Evolutionary conservation across 2,329 filamentous ascomycete genomes (phyloP), one percentile per base, ranked within the genome.

Genomic region (Verticillium dahliae): DNA sequence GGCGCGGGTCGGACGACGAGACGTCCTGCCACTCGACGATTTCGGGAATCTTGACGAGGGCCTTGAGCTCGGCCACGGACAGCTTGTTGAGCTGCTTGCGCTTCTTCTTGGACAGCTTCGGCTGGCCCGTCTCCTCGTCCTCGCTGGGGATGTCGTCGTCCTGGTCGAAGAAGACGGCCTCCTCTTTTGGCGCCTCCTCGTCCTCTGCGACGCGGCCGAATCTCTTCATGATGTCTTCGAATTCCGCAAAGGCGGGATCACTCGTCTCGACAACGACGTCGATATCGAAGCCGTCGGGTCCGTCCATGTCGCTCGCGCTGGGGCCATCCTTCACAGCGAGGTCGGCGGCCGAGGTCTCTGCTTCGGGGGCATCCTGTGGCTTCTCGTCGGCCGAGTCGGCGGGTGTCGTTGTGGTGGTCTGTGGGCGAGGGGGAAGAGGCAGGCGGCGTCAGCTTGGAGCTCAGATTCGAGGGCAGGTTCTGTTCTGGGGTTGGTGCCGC

Each of bases 11-110:
- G 33, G 90, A 87, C 0, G 95, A 93, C 15, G 92, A 96, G 13
- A 91, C 91, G 72, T 99, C 95, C 60, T 96, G 95, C 95, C 95
- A 98, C 71, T 99, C 95, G 6, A 99, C 94, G 10, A 97, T 86
- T 74, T 99, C 95, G 2, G 95, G 95, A 68, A 93, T 94, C 69
- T 83, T 85, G 63, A 97, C 95, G 61, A 97, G 79, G 6, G 94
- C 91, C 77, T 99, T 99, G 65, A 99, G 84, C 76, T 98, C 92
- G 57, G 95, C 95, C 63, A 99, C 91, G 6, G 94, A 96, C 37
- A 98, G 81, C 75, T 96, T 97, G 78, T 90, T 96, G 72, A 92
- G 82, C 76, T 90, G 87, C 79, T 98, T 99, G 67, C 90, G 85
- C 76, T 96, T 94, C 81, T 97, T 97, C 78, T 97, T 98, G 35